A percentile compares a stretch with the other conserved stretches of the same genome.
phyloP scores from a whole-genome alignment of 768 basidiomycete genomes.

The Tricholoma matsutake region DNA sequence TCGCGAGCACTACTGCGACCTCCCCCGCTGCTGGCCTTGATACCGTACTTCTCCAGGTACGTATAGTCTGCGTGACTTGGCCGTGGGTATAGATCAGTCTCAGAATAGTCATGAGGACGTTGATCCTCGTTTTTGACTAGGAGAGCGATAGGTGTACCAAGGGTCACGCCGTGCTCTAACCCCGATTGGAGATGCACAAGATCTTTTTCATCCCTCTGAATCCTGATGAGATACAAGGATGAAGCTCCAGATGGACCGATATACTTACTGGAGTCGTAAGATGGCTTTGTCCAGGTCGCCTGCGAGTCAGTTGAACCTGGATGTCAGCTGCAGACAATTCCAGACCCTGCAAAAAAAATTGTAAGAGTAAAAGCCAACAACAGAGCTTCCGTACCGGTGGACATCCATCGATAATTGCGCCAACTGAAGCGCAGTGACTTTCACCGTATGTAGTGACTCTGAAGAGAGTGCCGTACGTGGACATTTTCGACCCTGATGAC shows the following conservation, averaged over 20 bases:
- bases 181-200: slow-evolving; percentile 92
- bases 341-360: slow-evolving; percentile 59
- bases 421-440: slow-evolving; percentile 95
- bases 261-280: slow-evolving; percentile 73
- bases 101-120: slow-evolving; percentile 96
- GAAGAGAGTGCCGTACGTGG: slow-evolving; percentile 88
- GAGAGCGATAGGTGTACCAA: slow-evolving; percentile 97
- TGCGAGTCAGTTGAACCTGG: slow-evolving; percentile 85
- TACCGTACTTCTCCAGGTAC: slow-evolving; percentile 94
- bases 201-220: slow-evolving; percentile 92
- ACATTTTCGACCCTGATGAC: slow-evolving; percentile 53
- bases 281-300: slow-evolving; percentile 94
- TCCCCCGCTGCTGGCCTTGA: slow-evolving; percentile 97
- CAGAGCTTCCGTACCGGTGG: slow-evolving; percentile 68
- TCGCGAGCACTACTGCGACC: slow-evolving; percentile 94
- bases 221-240: neutral
- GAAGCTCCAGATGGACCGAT: too few species aligned
- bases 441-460: slow-evolving; percentile 98
- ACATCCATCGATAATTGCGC: slow-evolving; percentile 96
- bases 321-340: slow-evolving; percentile 78
- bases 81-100: slow-evolving; percentile 96
- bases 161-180: slow-evolving; percentile 87
- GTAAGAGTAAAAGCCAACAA: slow-evolving; percentile 1
- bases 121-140: slow-evolving; percentile 98
- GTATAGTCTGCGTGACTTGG: slow-evolving; percentile 98